Base-by-base conservation (phyloP, 192 early-diverging fungal species). In the Kappamyces sp. region DNA sequence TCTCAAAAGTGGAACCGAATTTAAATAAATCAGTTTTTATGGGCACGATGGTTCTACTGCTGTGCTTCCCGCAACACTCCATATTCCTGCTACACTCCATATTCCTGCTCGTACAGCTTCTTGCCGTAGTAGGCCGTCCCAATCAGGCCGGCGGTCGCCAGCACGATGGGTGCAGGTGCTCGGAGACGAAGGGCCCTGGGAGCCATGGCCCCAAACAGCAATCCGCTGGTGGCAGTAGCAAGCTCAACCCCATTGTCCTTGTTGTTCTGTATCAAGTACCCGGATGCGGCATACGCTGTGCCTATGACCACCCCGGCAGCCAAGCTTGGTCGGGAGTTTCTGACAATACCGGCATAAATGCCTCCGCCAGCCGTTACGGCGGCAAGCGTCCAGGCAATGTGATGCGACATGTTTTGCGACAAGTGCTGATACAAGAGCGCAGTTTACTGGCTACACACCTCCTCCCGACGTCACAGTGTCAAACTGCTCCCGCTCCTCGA, bases 301-400 rank as follows among this genome's bases (percentile, higher is more conserved):
- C 68, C 75, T 49, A 72, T 71, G 0, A 69, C 44, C n/a, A 76
- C 37, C 6, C 79, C 79, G 10, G 79, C 79, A 34, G 75, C 66
- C 3, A 81, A 64, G 7, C 73, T 75, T 1, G 79, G 75, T 33
- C 58, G 31, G 32, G 68, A 71, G 46, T 63, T 58, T 5, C 53
- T 61, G 23, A 23, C 23, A 23, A 23, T 23, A 23, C 23, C 23
- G 23, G 23, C 23, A 23, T 23, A 23, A 23, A 23, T 23, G 23
- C 23, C 23, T 23, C 23, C 23, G 23, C 23, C 23, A 23, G 23
- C 23, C 23, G 23, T 23, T 23, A 23, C 23, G 23, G 23, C 23
- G 23, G 23, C 23, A 23, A 23, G 23, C 23, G 23, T 23, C 23
- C 23, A 23, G 23, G 23, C 23, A 23, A 23, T 23, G 23, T 23